These are phyloP conservation scores for Ustilago loliicola DNA, from an alignment of 1,284 basidiomycete species.

Conservation along the genomic window DNA sequence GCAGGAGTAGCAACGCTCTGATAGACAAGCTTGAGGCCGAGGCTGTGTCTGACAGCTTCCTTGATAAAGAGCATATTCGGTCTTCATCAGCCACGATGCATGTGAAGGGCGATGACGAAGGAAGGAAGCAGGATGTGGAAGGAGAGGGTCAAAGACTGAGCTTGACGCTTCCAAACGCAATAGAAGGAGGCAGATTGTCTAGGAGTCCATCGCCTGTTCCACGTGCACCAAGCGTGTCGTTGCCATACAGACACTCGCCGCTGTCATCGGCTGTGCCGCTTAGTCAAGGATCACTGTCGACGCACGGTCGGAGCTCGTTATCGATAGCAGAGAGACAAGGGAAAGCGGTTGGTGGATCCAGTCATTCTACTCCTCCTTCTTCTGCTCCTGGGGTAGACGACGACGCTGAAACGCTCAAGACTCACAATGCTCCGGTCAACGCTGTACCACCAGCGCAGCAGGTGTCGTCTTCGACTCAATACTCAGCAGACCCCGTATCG, in stretches of 20 bases:
- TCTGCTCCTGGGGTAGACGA: slow-evolving; percentile 16
- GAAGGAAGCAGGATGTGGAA: background rate
- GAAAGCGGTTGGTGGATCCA: background rate
- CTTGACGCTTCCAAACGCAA: background rate
- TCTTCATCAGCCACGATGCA: background rate
- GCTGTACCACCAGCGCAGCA: background rate
- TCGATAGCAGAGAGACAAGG: background rate
- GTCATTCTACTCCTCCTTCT: slow-evolving; percentile 14
- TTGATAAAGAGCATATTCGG: slow-evolving; percentile 29
- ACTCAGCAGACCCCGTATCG: background rate
- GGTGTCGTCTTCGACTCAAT: too few species aligned
- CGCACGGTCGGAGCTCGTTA: slow-evolving; percentile 16
- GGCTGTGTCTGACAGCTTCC: slow-evolving; percentile 28
- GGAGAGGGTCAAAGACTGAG: background rate
- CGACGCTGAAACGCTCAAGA: background rate
- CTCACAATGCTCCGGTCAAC: background rate
- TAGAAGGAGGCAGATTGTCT: background rate
- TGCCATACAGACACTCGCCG: slow-evolving; percentile 37
- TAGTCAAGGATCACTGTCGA: slow-evolving; percentile 17
- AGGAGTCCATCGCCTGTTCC: slow-evolving; percentile 22
- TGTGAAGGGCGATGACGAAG: background rate
- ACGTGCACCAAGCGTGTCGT: slow-evolving; percentile 20
- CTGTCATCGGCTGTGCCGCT: slow-evolving; percentile 5
- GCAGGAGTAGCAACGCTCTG: slow-evolving; percentile 21
- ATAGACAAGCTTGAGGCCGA: slow-evolving; percentile 43